Percentiles rank a stretch among this genome's conserved stretches.
phyloP scores from a whole-genome alignment of 2,329 filamentous ascomycete genomes.

The Penicillium psychrosexuale region DNA sequence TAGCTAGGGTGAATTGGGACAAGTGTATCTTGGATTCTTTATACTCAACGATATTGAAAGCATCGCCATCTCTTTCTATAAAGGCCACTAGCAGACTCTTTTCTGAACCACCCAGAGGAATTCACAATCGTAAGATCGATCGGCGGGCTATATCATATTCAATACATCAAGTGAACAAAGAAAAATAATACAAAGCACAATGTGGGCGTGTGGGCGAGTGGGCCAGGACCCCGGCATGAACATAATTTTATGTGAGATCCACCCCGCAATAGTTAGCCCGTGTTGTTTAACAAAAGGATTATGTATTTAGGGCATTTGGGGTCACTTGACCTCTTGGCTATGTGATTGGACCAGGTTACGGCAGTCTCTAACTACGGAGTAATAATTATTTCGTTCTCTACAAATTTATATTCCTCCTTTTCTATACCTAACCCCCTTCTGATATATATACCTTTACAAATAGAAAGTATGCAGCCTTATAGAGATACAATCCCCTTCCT shows the following conservation, averaged over 20 bases:
- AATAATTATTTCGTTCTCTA: no score
- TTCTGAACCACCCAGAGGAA: neutral
- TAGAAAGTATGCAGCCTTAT: no score
- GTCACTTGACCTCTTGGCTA: neutral
- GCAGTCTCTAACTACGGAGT: no score
- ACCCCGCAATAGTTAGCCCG: neutral
- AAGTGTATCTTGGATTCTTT: neutral
- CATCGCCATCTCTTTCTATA: neutral
- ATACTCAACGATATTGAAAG: neutral
- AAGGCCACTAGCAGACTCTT: neutral
- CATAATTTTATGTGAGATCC: neutral
- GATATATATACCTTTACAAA: no score
- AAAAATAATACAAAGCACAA: neutral
- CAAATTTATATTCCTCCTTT: no score
- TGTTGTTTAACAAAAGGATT: neutral
- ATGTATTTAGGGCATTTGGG: conserved; percentile 5
- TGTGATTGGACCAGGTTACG: conserved; percentile 7
- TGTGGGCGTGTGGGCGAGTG: neutral
- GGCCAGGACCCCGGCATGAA: neutral
- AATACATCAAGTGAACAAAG: neutral
- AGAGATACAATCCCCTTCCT: no score
- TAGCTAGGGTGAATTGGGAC: neutral
- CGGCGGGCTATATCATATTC: neutral
- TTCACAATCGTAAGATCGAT: neutral
- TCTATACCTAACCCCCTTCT: no score